Base-by-base conservation (phyloP, 1,139 yeast species). In the Suhomyces anneliseae region DNA sequence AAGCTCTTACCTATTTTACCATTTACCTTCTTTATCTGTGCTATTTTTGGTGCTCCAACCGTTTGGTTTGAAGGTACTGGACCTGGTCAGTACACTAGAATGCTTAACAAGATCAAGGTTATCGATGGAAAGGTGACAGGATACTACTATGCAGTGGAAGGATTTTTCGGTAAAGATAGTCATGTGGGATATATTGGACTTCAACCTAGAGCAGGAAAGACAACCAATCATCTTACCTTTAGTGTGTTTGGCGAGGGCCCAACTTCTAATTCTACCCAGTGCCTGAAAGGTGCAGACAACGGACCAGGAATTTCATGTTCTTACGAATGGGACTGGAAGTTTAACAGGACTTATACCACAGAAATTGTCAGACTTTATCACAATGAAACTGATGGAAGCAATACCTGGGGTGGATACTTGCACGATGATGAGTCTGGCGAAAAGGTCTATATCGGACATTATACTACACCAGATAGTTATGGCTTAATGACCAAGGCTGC, bases 391-490 rank as follows among this genome's bases (percentile, higher is more conserved):
- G 43, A 43, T 12, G 49, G 47, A 6, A 38, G 35, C 14, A 35
- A 32, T 34, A 38, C 33, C 4, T 46, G 49, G 49, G 34, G 32
- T 7, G 49, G 47, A n/a, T 43, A 39, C 27, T 34, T 46, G 24
- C 10, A 12, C 26, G 44, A 46, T 19, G 26, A 27, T n/a, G 42
- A 34, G 7, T 35, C 44, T 26, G 38, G 36, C 6, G 40, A 39
- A 9, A 5, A 14, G 7, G 14, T 31, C 4, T 27, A 24, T 1
- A 40, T 46, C 19, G 49, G 40, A 10, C 39, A 34, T 4, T 40
- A 19, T 33, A 32, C 34, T 38, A 43, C 46, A 19, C 31, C 44
- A n/a, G 32, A 7, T 5, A 12, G 12, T 7, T 31, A 34, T 26
- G 36, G 31, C 6, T 27, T 36, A 1, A 7, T 39, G 6, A 15